A percentile compares a stretch with the other conserved stretches of the same genome.
Evolutionary conservation across 2,329 filamentous ascomycete species (phyloP).

Genomic region (Penicillium freii): DNA sequence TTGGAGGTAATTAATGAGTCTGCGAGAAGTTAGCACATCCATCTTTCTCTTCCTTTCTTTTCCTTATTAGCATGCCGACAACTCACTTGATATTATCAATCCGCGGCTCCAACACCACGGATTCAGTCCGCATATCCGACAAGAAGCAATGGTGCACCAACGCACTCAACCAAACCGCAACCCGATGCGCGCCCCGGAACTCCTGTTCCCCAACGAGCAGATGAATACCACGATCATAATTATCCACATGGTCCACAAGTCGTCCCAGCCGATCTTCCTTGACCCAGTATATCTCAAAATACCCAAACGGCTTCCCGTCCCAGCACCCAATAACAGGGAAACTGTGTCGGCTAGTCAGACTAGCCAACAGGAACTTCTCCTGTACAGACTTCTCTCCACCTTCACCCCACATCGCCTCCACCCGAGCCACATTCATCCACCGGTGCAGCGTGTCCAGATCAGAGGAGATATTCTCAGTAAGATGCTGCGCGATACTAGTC

Average conservation of each 20-base stretch:
- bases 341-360: constrained; percentile 67
- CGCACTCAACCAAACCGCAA: constrained; percentile 77
- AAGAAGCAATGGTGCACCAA: constrained; percentile 83
- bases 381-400: constrained; percentile 57
- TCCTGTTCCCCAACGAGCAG: constrained; percentile 89
- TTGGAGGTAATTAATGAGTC: constrained; percentile 69
- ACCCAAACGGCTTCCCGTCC: constrained; percentile 93
- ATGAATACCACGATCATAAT: constrained; percentile 88
- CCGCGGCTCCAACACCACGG: constrained; percentile 81
- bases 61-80: background rate
- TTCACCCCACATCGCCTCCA: constrained; percentile 80
- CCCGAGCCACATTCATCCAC: constrained; percentile 87
- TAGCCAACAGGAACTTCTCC: constrained; percentile 65
- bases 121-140: constrained; percentile 76
- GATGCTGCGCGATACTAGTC: constrained; percentile 44
- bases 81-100: constrained; percentile 85
- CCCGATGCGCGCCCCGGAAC: constrained; percentile 73
- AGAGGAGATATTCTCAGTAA: constrained; percentile 43
- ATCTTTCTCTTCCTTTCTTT: background rate
- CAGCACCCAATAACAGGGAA: constrained; percentile 92
- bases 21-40: constrained; percentile 35
- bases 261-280: constrained; percentile 81
- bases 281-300: constrained; percentile 98
- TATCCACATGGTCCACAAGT: constrained; percentile 63
- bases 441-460: constrained; percentile 71